Percentiles rank a stretch among this genome's conserved stretches.
Evolutionary conservation across 2,329 filamentous ascomycete species (phyloP).

Genomic region (Apiospora marii): DNA sequence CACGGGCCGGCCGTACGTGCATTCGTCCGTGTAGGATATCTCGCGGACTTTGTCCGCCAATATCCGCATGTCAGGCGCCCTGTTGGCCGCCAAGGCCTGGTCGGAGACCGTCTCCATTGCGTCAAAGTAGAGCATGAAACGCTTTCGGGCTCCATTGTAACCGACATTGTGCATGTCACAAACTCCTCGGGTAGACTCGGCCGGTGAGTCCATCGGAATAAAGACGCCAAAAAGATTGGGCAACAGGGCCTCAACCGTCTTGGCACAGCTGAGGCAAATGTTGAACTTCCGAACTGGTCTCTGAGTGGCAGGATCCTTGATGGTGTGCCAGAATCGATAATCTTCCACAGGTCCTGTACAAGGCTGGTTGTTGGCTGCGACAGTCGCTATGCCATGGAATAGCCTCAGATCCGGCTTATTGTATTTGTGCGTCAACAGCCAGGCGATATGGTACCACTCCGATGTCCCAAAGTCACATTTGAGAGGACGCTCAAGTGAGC

Average conservation of each 20-base stretch:
- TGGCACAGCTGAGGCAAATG: constrained; percentile 77
- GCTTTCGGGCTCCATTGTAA: constrained; percentile 46
- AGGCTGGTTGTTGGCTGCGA: constrained; percentile 62
- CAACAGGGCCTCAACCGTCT: constrained; percentile 75
- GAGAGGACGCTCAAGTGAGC: constrained; percentile 64
- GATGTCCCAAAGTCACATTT: constrained; percentile 80
- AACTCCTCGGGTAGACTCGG: constrained; percentile 56
- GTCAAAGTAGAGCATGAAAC: constrained; percentile 68
- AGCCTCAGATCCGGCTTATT: constrained; percentile 70
- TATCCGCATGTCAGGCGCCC: constrained; percentile 62
- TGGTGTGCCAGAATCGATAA: constrained; percentile 75
- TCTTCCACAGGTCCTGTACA: constrained; percentile 66
- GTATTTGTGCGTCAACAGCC: constrained; percentile 79
- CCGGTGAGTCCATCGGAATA: constrained; percentile 55
- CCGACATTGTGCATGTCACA: constrained; percentile 74
- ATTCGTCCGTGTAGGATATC: constrained; percentile 67
- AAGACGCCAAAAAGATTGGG: constrained; percentile 77
- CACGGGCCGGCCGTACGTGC: constrained; percentile 68
- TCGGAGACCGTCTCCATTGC: constrained; percentile 66
- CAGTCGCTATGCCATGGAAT: constrained; percentile 72
- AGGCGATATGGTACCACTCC: constrained; percentile 86
- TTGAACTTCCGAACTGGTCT: constrained; percentile 73
- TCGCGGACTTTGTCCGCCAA: constrained; percentile 71
- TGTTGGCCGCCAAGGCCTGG: constrained; percentile 51
- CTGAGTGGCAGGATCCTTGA: constrained; percentile 73